Evolutionary conservation across 257 asterid species (phyloP).

Genomic region (Nemophila menziesii): DNA sequence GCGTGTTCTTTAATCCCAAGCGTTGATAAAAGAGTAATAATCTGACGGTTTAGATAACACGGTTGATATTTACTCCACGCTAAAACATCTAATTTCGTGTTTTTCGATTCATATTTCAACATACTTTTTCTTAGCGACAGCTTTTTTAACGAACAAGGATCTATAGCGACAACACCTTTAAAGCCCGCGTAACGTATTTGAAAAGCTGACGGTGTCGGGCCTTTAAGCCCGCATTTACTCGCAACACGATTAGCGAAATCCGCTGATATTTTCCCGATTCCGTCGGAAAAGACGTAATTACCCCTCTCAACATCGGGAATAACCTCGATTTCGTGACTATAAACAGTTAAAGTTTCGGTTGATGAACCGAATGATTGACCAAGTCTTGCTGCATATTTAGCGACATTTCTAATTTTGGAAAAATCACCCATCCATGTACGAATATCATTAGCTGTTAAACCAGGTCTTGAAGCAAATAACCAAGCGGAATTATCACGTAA

Average conservation of each 20-base stretch:
- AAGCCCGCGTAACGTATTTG: slow-evolving; percentile 84
- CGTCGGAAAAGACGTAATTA: slow-evolving; percentile 65
- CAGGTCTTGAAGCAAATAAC: slow-evolving; percentile 71
- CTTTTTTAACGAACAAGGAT: slow-evolving; percentile 39
- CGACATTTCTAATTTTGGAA: slow-evolving; percentile 52
- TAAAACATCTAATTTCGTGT: slow-evolving; percentile 56
- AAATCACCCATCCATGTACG: slow-evolving; percentile 88
- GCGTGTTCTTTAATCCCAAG: slow-evolving; percentile 54
- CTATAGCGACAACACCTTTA: slow-evolving; percentile 82
- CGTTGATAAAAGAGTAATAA: slow-evolving; percentile 71
- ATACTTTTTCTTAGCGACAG: slow-evolving; percentile 63
- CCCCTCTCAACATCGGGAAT: slow-evolving; percentile 34
- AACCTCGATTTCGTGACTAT: slow-evolving; percentile 29
- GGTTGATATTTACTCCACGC: slow-evolving; percentile 78
- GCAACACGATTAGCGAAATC: slow-evolving; percentile 61
- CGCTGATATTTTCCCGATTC: slow-evolving; percentile 73
- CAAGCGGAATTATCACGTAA: slow-evolving; percentile 71
- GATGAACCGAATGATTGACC: slow-evolving; percentile 80
- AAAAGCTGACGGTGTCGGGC: slow-evolving; percentile 53
- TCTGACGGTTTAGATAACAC: slow-evolving; percentile 68
- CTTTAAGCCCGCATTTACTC: slow-evolving; percentile 42
- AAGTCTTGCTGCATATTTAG: slow-evolving; percentile 88
- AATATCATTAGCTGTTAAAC: slow-evolving; percentile 36
- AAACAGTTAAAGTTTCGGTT: slow-evolving; percentile 50
- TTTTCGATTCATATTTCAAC: slow-evolving; percentile 51